Base-by-base conservation (phyloP, 345 rosid species). In the Arabidopsis suecica region DNA sequence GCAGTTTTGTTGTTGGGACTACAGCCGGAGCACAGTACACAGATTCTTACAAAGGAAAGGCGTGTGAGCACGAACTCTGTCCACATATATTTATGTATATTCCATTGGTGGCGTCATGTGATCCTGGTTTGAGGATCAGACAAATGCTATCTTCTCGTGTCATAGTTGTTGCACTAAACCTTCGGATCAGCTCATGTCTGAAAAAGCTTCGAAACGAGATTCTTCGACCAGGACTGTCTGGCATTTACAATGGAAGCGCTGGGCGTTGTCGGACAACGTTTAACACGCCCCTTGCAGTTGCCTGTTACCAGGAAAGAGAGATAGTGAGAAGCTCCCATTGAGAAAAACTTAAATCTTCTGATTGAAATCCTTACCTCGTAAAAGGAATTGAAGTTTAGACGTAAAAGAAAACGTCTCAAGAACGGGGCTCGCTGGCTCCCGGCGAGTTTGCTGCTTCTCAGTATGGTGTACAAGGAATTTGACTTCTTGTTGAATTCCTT, bases 371-470 rank as follows among this genome's bases (percentile, higher is more conserved):
- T 71, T 75, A 90, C 99, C 98, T 95, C 97, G 20, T 90, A 92
- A 84, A 90, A 95, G 58, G 88, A 88, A 83, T 92, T 92, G 76
- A 85, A 92, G 81, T 95, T 92, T 47, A 92, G 84, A 13, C 91
- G 98, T 86, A 92, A 83, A 74, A 95, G 96, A 82, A 95, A 92
- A 40, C 96, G 93, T 69, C 99, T 89, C 61, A 92, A 88, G 77
- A 88, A 95, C 11, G 97, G 97, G 40, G 97, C 99, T 74, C 99
- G 85, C 78, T 89, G 99, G 82, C 97, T 95, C 61, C 97, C 97
- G 0, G 93, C 99, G 14, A 90, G 90, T 81, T 95, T 88, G 85
- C 97, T 95, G 69, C 99, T 88, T 47, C 97, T 88, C 74, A 92
- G 75, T 67, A 92, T 92, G 38, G 97, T 90, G 76, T 92, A 95